Conservation (phyloP, 2,329 filamentous ascomycete species). For the Alternaria brassicae region DNA sequence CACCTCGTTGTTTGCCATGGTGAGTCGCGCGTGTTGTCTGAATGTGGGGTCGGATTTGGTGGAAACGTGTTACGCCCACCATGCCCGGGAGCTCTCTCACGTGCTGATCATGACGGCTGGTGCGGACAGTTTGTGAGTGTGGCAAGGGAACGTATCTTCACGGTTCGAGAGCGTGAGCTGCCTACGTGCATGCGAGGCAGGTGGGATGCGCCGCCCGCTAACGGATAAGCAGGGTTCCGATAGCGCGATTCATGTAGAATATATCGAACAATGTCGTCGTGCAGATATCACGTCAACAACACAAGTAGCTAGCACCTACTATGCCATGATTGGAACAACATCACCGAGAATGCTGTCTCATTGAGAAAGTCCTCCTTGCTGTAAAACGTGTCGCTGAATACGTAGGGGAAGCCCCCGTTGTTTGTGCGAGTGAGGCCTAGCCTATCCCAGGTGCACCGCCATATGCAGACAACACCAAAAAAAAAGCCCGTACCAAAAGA, state of each 20-base stretch:
- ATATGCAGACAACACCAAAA: constrained; percentile 23
- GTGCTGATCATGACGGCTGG: constrained; percentile 26
- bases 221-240: constrained; percentile 17
- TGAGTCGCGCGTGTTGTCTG: constrained; percentile 20
- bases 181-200: constrained; percentile 16
- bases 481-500: constrained; percentile 21
- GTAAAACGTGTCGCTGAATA: constrained; percentile 16
- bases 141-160: neutral
- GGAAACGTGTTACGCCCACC: constrained; percentile 30
- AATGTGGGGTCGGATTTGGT: constrained; percentile 21
- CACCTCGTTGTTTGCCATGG: constrained; percentile 38
- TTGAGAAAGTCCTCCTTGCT: constrained; percentile 8
- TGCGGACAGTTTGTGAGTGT: neutral
- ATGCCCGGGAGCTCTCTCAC: constrained; percentile 31
- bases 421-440: constrained; percentile 19
- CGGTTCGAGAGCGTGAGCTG: constrained; percentile 14
- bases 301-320: neutral
- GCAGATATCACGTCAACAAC: neutral
- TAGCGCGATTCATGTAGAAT: constrained; percentile 8
- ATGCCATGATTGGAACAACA: neutral
- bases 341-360: constrained; percentile 18
- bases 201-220: constrained; percentile 23
- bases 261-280: neutral
- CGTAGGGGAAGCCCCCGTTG: constrained; percentile 15
- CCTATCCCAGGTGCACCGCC: constrained; percentile 19